Percentiles rank a stretch among this genome's conserved stretches.
These are phyloP conservation scores for Gamarada debralockiae DNA, from an alignment of 495 filamentous ascomycete genomes.

Conservation along the genomic window DNA sequence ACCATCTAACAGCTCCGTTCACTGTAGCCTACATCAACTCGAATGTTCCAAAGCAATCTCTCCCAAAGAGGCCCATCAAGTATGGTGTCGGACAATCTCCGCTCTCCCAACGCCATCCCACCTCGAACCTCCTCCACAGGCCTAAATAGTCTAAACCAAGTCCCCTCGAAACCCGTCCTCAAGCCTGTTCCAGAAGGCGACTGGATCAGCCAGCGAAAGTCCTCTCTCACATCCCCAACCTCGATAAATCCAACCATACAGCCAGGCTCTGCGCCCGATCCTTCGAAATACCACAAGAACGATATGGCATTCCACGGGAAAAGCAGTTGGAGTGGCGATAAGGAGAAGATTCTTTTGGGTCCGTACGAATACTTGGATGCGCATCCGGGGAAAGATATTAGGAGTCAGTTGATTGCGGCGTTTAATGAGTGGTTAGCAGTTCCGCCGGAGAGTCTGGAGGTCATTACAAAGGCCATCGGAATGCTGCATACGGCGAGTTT, in stretches of 20 bases:
- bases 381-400: constrained; percentile 90
- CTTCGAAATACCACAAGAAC: constrained; percentile 41
- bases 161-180: constrained; percentile 45
- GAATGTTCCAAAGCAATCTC: constrained; percentile 12
- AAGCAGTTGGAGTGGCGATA: constrained; percentile 60
- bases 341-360: constrained; percentile 75
- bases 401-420: constrained; percentile 77
- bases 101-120: constrained; percentile 61
- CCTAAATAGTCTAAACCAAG: constrained; percentile 25
- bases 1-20: constrained; percentile 4
- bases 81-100: constrained; percentile 10
- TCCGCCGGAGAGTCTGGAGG: constrained; percentile 66
- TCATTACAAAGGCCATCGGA: constrained; percentile 83
- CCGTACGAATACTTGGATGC: constrained; percentile 85
- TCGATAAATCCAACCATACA: constrained; percentile 18
- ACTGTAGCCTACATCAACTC: constrained; percentile 5
- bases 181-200: constrained; percentile 51
- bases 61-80: constrained; percentile 1
- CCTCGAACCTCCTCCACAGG: constrained; percentile 64
- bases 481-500: constrained; percentile 95
- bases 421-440: constrained; percentile 92
- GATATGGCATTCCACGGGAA: constrained; percentile 34
- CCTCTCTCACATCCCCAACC: constrained; percentile 2
- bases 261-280: neutral
- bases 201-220: constrained; percentile 37